Conservation (phyloP, 176 grass and related monocot genomes). For the Oryza meyeriana region DNA sequence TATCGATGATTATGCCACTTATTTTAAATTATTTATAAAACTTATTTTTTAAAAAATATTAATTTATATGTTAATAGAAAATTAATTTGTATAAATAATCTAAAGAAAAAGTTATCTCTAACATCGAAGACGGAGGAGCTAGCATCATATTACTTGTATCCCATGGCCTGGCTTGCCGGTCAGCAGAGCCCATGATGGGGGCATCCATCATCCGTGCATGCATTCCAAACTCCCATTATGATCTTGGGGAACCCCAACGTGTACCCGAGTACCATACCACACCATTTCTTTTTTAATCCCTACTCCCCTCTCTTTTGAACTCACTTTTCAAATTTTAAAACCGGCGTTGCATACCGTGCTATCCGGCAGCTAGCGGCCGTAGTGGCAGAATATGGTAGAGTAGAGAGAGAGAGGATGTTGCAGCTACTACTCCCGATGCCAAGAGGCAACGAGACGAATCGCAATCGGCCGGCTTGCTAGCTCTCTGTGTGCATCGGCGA, state of each 20-base stretch:
- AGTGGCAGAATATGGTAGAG: neutral
- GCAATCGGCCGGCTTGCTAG: neutral
- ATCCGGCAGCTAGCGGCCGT: neutral
- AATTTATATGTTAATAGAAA: too few species aligned
- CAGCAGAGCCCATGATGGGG: constrained; percentile 26
- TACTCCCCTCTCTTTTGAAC: neutral
- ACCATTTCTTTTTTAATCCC: neutral
- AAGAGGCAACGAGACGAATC: neutral
- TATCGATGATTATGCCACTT: too few species aligned
- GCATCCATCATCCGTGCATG: constrained; percentile 19
- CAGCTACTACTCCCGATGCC: neutral
- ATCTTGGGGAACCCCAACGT: constrained; percentile 26
- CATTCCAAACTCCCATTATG: constrained; percentile 22
- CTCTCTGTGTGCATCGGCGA: neutral
- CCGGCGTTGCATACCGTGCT: neutral
- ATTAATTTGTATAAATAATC: too few species aligned
- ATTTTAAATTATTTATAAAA: too few species aligned
- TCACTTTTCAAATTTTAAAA: neutral
- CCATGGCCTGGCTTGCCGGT: neutral
- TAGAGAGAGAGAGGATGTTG: neutral
- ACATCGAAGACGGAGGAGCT: too few species aligned
- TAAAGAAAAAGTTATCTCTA: too few species aligned
- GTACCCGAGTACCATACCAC: neutral
- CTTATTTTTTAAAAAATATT: too few species aligned
- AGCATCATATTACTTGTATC: too few species aligned